Evolutionary conservation across 805 yeast genomes (phyloP).

Genomic region (Saccharomycopsis babjevae): DNA sequence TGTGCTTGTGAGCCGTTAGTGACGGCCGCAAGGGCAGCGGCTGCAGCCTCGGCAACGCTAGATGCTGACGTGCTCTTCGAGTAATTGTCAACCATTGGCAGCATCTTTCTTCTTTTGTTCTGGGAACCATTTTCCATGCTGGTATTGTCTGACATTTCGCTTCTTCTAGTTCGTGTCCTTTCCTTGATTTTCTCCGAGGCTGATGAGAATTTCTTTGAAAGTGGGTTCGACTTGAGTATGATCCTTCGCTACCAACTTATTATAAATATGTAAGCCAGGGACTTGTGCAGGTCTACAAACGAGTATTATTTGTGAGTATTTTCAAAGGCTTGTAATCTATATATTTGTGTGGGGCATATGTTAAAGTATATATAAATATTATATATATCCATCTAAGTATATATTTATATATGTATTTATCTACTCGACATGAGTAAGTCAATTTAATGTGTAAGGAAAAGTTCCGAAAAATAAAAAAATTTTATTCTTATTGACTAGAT

Average conservation of each 20-base stretch:
- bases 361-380: no score
- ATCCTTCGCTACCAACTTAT: no score
- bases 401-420: background rate
- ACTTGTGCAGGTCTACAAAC: no score
- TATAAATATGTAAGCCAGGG: no score
- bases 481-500: background rate
- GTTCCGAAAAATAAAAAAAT: background rate
- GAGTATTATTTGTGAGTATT: no score
- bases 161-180: background rate
- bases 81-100: background rate
- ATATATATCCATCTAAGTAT: no score
- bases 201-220: no score
- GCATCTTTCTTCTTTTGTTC: background rate
- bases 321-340: no score
- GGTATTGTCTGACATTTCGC: background rate
- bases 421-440: background rate
- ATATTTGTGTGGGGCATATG: no score
- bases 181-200: no score
- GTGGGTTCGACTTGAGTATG: no score
- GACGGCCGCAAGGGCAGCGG: background rate
- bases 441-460: background rate
- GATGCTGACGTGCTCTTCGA: background rate
- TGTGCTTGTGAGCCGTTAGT: background rate
- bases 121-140: background rate
- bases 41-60: background rate